Evolutionary conservation across 371 early-diverging fungal species (phyloP).

Genomic region (Apophysomyces sp.): DNA sequence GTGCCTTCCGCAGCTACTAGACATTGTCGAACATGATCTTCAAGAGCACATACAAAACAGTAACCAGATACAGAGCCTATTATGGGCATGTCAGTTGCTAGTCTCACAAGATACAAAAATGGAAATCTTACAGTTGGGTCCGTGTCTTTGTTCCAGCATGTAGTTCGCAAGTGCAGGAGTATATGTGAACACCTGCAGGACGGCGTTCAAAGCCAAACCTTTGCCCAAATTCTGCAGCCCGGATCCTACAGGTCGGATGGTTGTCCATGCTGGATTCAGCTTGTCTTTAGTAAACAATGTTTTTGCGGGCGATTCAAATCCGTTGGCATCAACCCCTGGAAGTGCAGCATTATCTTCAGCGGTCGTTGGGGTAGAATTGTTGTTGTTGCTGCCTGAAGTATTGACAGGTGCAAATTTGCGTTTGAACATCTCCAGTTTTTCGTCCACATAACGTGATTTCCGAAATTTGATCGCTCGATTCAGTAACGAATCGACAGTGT

Average conservation of each 20-base stretch:
- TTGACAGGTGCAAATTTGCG: conserved; percentile 45
- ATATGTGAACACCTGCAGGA: conserved; percentile 87
- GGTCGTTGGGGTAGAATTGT: background rate
- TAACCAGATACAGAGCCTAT: conserved; percentile 60
- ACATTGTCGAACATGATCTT: conserved; percentile 55
- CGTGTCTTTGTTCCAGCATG: conserved; percentile 62
- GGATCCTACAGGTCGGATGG: conserved; percentile 67
- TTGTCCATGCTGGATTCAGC: conserved; percentile 58
- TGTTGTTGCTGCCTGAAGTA: conserved; percentile 5
- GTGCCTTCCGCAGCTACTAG: conserved; percentile 35
- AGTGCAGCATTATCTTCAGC: background rate
- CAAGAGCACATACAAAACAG: conserved; percentile 69
- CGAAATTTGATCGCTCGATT: conserved; percentile 45
- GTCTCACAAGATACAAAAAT: background rate
- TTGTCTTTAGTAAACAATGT: conserved; percentile 56
- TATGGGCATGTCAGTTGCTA: background rate
- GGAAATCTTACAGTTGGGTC: conserved; percentile 50
- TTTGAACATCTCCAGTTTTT: conserved; percentile 43
- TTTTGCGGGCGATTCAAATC: conserved; percentile 66
- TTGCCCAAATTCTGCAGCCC: conserved; percentile 90
- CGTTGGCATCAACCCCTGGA: conserved; percentile 44
- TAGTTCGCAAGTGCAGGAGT: conserved; percentile 83
- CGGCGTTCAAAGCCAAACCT: conserved; percentile 91
- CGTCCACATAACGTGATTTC: conserved; percentile 48
- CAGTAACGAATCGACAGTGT: conserved; percentile 27